Base-by-base conservation (phyloP, 768 basidiomycete genomes). In the Royoungia palumana region DNA sequence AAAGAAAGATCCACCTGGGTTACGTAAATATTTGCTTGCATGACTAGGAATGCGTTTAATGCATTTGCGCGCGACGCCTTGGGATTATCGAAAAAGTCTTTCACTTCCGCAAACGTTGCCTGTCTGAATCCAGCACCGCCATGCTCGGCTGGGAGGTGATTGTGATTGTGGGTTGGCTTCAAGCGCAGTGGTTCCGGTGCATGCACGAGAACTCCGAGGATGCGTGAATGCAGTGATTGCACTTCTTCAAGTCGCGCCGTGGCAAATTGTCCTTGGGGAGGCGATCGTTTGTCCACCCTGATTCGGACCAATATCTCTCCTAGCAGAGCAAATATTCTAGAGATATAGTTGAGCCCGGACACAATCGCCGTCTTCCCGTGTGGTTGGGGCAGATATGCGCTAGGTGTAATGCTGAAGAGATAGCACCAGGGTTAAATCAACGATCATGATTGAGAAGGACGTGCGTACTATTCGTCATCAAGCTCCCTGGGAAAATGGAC, bases 21-120 rank as follows among this genome's bases (percentile, higher is more conserved):
- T 58, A 94, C 92, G 58, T 87, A 94, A 35, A 95, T 73, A 61
- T 95, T 95, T 30, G 87, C 88, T 67, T 94, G 92, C 80, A 92
- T 88, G 27, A 95, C 91, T 27, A 94, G 75, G 75, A 87, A 94
- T 17, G 89, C 86, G 64, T 95, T 93, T 45, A 89, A 76, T 0
- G 92, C 91, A 60, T 89, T 88, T 47, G 82, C 89, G 19, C 87
- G 79, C 9, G 83, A 88, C 8, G 89, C 89, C 53, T 91, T 87
- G 12, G 93, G 92, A 59, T 94, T 89, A 55, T 92, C 85, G 64
- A 94, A 95, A 64, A 93, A 90, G 64, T 91, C 87, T 62, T 87
- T 88, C 54, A 95, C 85, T 68, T 93, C 89, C 3, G 84, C 85
- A 54, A 91, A 89, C 3, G 93, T 91, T 9, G 84, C 83, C 67